Percentiles rank a stretch among this genome's conserved stretches.
phyloP scores from a whole-genome alignment of 768 basidiomycete genomes.

The Termitomyces sp. region DNA sequence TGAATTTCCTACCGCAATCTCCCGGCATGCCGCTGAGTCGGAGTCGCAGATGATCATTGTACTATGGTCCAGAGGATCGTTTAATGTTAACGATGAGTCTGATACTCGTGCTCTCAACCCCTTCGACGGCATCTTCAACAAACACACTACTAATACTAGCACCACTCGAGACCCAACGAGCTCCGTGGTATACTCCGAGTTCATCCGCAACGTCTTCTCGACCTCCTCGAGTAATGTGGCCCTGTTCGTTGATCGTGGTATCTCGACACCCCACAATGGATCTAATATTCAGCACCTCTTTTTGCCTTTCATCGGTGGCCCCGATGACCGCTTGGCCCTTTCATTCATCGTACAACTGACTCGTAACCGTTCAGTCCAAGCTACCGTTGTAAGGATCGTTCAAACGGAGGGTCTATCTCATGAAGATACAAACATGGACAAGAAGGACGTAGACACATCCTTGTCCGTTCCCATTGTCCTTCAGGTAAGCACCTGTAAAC shows the following conservation, averaged over 20 bases:
- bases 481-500: slow-evolving; percentile 25
- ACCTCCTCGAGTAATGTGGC: slow-evolving; percentile 72
- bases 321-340: slow-evolving; percentile 87
- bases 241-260: slow-evolving; percentile 78
- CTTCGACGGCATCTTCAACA: slow-evolving; percentile 77
- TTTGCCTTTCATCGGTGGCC: slow-evolving; percentile 90
- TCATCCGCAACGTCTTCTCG: slow-evolving; percentile 78
- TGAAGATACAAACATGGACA: slow-evolving; percentile 22
- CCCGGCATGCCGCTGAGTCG: slow-evolving; percentile 51
- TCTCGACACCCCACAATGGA: slow-evolving; percentile 23
- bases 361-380: slow-evolving; percentile 54
- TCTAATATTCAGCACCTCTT: slow-evolving; percentile 56
- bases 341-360: slow-evolving; percentile 78
- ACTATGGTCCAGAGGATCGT: slow-evolving; percentile 67
- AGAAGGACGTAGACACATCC: slow-evolving; percentile 6
- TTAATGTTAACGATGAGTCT: slow-evolving; percentile 19
- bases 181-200: slow-evolving; percentile 70
- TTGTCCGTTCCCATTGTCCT: slow-evolving; percentile 16
- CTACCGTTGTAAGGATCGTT: slow-evolving; percentile 66
- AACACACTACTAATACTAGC: slow-evolving; percentile 19
- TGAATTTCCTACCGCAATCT: slow-evolving; percentile 66
- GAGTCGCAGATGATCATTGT: slow-evolving; percentile 74
- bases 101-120: slow-evolving; percentile 44
- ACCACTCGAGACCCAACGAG: slow-evolving; percentile 47
- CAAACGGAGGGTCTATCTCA: slow-evolving; percentile 38